A percentile compares a stretch with the other conserved stretches of the same genome.
These are phyloP conservation scores for Penicillium sp. DNA, from an alignment of 2,329 filamentous ascomycete species.

Conservation along the genomic window DNA sequence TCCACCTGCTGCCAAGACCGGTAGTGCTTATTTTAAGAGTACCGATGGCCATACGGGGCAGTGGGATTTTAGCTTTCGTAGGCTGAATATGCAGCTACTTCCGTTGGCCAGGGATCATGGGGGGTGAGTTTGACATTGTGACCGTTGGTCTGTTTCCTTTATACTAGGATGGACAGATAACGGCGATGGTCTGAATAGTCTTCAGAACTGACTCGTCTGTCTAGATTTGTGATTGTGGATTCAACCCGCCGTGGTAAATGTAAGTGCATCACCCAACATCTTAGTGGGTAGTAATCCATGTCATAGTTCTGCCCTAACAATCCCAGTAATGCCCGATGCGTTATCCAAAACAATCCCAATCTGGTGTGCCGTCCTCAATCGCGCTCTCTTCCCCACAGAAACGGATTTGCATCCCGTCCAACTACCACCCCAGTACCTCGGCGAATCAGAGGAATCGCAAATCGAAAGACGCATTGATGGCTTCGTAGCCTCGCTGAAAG, in stretches of 20 bases:
- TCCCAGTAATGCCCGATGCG: conserved; percentile 78
- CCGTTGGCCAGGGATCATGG: conserved; percentile 59
- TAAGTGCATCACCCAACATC: conserved; percentile 39
- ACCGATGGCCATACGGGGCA: conserved; percentile 89
- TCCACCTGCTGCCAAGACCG: conserved; percentile 55
- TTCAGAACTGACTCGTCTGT: conserved; percentile 5
- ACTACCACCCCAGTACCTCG: conserved; percentile 66
- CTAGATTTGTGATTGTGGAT: conserved; percentile 69
- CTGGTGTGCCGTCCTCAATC: conserved; percentile 86
- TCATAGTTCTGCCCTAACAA: conserved; percentile 1
- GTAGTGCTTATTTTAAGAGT: conserved; percentile 92
- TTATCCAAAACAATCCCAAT: conserved; percentile 89
- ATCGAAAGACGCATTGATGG: conserved; percentile 59
- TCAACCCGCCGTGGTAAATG: conserved; percentile 87
- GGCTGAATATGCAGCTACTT: conserved; percentile 78
- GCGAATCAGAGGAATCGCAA: conserved; percentile 70
- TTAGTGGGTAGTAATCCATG: too few relatives aligned
- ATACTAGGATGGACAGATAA: too few relatives aligned
- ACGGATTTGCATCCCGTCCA: conserved; percentile 51
- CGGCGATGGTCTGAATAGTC: conserved; percentile 1
- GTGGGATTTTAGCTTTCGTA: conserved; percentile 81
- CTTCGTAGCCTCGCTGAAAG: conserved; percentile 49
- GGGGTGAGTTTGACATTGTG: conserved; percentile 50
- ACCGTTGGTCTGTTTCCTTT: too few relatives aligned
- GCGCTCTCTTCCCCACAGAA: conserved; percentile 62